Conservation (phyloP, 2,329 filamentous ascomycete species). For the Aureobasidium sp. region DNA sequence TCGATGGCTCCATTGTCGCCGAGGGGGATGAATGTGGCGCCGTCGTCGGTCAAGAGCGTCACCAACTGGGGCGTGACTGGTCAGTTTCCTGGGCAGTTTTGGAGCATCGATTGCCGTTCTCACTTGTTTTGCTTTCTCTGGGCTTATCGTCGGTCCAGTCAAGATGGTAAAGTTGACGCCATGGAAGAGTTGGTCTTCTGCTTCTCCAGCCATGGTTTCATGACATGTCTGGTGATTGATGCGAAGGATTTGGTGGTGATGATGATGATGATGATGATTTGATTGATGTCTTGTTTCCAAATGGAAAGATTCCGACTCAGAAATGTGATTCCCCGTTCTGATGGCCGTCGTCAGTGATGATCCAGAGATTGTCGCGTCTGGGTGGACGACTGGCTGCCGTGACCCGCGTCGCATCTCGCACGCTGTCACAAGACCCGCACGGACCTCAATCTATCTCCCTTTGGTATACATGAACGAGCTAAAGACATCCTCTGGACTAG, state of each 20-base stretch:
- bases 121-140: constrained; percentile 21
- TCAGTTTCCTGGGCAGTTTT: constrained; percentile 9
- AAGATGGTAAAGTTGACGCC: constrained; percentile 38
- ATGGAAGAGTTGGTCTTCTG: constrained; percentile 28
- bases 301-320: too few species aligned
- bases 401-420: background rate
- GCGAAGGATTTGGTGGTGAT: too few species aligned
- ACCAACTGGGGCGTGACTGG: constrained; percentile 37
- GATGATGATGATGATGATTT: too few species aligned
- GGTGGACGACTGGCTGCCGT: background rate
- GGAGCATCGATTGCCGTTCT: background rate
- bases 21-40: constrained; percentile 41
- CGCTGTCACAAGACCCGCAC: constrained; percentile 8
- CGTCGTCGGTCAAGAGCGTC: constrained; percentile 40
- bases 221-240: background rate
- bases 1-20: constrained; percentile 35
- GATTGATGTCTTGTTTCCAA: too few species aligned
- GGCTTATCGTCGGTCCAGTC: constrained; percentile 32
- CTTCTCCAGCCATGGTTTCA: background rate
- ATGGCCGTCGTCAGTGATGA: too few species aligned
- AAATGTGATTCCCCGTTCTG: too few species aligned
- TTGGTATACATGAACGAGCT: background rate
- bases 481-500: too few species aligned
- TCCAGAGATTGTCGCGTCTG: background rate
- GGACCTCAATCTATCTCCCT: background rate